Evolutionary conservation across 768 basidiomycete genomes (phyloP).

Genomic region (Plicaturopsis crispa): DNA sequence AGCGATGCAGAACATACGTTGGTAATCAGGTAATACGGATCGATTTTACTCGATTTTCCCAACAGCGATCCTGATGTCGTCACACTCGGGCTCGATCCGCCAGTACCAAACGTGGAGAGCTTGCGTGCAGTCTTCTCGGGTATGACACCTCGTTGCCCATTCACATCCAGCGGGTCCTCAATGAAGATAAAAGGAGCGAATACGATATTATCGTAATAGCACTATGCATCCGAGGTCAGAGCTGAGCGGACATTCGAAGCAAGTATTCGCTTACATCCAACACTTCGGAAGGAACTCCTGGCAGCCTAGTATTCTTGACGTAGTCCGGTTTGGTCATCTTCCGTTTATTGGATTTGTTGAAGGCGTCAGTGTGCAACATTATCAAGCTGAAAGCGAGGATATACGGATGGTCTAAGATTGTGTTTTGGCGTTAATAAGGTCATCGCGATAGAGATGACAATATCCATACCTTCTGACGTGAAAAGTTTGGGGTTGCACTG

Average conservation of each 20-base stretch:
- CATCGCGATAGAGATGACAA: background rate
- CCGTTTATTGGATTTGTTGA: conserved; percentile 94
- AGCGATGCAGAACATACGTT: conserved; percentile 43
- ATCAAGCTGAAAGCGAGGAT: conserved; percentile 96
- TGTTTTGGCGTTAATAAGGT: conserved; percentile 2
- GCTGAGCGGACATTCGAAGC: too few relatives aligned
- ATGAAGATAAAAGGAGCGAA: conserved; percentile 96
- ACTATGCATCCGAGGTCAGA: too few relatives aligned
- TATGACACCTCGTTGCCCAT: conserved; percentile 42
- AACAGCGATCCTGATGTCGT: conserved; percentile 30
- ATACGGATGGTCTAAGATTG: conserved; percentile 76
- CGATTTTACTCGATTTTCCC: conserved; percentile 64
- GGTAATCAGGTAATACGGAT: conserved; percentile 87
- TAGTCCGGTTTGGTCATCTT: conserved; percentile 98
- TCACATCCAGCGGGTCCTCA: conserved; percentile 78
- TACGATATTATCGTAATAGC: conserved; percentile 93
- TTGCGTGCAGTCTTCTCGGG: conserved; percentile 33
- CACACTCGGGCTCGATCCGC: conserved; percentile 20
- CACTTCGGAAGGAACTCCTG: conserved; percentile 75
- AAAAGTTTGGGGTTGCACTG: conserved; percentile 81
- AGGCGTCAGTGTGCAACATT: conserved; percentile 97
- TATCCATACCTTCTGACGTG: conserved; percentile 55
- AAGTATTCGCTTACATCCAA: conserved; percentile 59
- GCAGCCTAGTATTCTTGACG: conserved; percentile 83
- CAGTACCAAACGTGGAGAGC: conserved; percentile 28